Conservation (phyloP, 768 basidiomycete genomes). For the Chalciporus chontae region DNA sequence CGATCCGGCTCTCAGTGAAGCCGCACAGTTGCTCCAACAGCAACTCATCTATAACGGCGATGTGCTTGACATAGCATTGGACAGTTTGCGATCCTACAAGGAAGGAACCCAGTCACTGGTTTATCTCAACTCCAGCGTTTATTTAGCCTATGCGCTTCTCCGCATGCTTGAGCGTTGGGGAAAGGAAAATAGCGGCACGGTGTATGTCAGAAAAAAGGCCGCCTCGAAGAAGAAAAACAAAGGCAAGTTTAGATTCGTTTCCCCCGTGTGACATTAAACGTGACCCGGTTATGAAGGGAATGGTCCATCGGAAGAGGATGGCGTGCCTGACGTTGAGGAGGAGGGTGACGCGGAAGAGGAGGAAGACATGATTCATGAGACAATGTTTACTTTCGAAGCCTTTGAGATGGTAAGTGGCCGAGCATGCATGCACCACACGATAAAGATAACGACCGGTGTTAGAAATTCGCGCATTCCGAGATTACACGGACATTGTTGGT, state of each 20-base stretch:
- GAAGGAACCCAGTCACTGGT: slow-evolving; percentile 73
- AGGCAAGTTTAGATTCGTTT: slow-evolving; percentile 36
- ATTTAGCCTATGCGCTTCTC: slow-evolving; percentile 81
- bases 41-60: slow-evolving; percentile 96
- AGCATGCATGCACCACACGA: slow-evolving; percentile 15
- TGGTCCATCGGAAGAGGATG: slow-evolving; percentile 50
- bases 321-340: slow-evolving; percentile 65
- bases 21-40: slow-evolving; percentile 77
- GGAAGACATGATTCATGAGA: slow-evolving; percentile 73
- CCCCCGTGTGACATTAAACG: slow-evolving; percentile 12
- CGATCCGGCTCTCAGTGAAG: slow-evolving; percentile 54
- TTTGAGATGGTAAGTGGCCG: slow-evolving; percentile 72
- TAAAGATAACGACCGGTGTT: slow-evolving; percentile 20
- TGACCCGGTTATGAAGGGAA: slow-evolving; percentile 30
- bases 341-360: slow-evolving; percentile 55
- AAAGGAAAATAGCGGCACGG: slow-evolving; percentile 58
- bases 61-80: slow-evolving; percentile 82
- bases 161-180: slow-evolving; percentile 88
- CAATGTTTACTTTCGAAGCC: slow-evolving; percentile 86
- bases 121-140: slow-evolving; percentile 84
- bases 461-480: slow-evolving; percentile 90
- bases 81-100: slow-evolving; percentile 74
- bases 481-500: slow-evolving; percentile 80
- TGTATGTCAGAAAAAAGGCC: slow-evolving; percentile 69
- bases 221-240: slow-evolving; percentile 51